phyloP scores from a whole-genome alignment of 345 rosid genomes.

The Eucalyptus lansdowneana region DNA sequence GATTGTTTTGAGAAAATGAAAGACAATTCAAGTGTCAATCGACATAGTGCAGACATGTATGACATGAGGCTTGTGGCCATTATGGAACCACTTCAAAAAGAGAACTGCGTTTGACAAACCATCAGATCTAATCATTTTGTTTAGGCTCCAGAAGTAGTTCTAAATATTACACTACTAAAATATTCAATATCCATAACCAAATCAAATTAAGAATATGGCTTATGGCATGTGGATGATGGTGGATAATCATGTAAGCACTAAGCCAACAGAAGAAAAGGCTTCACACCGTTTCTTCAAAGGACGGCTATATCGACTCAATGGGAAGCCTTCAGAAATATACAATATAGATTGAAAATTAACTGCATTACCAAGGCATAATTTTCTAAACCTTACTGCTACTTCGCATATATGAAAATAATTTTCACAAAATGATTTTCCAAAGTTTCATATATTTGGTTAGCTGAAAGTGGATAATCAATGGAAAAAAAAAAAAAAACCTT shows the following conservation, averaged over 20 bases:
- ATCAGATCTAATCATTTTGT: background rate
- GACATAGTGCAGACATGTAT: background rate
- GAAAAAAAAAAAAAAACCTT: background rate
- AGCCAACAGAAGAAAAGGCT: background rate
- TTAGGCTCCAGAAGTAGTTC: background rate
- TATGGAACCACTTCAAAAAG: background rate
- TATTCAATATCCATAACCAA: background rate
- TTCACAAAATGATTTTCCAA: background rate
- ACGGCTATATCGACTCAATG: too few species aligned
- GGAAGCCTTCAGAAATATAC: background rate
- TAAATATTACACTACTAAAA: background rate
- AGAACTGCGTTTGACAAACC: background rate
- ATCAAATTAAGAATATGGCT: background rate
- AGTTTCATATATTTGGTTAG: background rate
- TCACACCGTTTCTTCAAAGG: background rate
- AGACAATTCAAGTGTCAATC: background rate
- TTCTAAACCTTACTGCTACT: background rate
- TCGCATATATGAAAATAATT: background rate
- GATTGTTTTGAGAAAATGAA: background rate
- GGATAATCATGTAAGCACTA: background rate
- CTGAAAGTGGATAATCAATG: background rate
- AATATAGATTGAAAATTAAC: background rate
- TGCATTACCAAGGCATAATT: background rate
- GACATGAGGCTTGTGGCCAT: background rate
- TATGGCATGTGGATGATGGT: background rate